Conservation (phyloP, 2,329 filamentous ascomycete genomes). For the Paecilomyces niveus region DNA sequence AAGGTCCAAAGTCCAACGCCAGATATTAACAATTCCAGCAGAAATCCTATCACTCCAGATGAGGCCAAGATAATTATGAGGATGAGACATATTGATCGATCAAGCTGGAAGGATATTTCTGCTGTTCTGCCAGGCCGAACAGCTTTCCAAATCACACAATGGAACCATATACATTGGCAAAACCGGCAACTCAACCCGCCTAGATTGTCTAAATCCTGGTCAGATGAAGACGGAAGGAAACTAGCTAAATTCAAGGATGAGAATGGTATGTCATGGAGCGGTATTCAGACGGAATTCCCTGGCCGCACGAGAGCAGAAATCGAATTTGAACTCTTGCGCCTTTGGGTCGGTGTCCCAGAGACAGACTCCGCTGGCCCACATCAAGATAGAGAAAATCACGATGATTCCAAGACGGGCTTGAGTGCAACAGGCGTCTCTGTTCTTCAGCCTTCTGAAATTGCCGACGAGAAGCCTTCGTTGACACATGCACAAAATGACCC, state of each 20-base stretch:
- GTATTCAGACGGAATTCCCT: slow-evolving; percentile 20
- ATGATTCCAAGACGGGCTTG: background rate
- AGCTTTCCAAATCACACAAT: slow-evolving; percentile 14
- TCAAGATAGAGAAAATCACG: background rate
- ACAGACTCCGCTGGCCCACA: slow-evolving; percentile 5
- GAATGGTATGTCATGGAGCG: slow-evolving; percentile 22
- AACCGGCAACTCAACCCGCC: slow-evolving; percentile 18
- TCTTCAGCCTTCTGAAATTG: background rate
- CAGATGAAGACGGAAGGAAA: slow-evolving; percentile 17
- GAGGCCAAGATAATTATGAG: slow-evolving; percentile 23
- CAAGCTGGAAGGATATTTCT: slow-evolving; percentile 23
- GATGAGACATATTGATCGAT: slow-evolving; percentile 20
- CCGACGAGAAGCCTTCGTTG: background rate
- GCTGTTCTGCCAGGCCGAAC: slow-evolving; percentile 19
- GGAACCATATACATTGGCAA: slow-evolving; percentile 24
- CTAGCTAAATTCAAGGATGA: slow-evolving; percentile 18
- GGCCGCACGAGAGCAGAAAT: slow-evolving; percentile 22
- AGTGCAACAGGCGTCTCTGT: background rate
- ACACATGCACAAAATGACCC: background rate
- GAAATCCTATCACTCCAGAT: slow-evolving; percentile 20
- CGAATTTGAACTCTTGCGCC: slow-evolving; percentile 26
- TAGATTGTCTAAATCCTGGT: slow-evolving; percentile 21
- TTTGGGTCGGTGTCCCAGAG: slow-evolving; percentile 20
- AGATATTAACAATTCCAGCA: slow-evolving; percentile 9
- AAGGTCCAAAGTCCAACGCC: slow-evolving; percentile 6